These are phyloP conservation scores for Fraxinus latifolia DNA, from an alignment of 305 asterid genomes.

Conservation along the genomic window DNA sequence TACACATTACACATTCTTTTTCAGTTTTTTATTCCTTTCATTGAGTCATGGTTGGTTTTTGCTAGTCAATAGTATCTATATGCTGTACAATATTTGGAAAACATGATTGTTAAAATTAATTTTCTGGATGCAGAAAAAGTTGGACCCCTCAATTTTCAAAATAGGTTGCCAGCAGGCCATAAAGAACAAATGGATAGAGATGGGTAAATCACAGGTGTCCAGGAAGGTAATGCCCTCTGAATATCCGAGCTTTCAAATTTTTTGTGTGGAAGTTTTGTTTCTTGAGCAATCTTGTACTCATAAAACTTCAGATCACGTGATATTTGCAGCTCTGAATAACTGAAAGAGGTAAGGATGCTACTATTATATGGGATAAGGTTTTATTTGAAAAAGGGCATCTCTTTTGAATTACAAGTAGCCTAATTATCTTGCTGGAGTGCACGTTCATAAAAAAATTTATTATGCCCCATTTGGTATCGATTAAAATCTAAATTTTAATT, in stretches of 20 bases:
- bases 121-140: constrained; percentile 51
- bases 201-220: constrained; percentile 55
- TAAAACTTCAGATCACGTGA: background rate
- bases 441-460: background rate
- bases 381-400: background rate
- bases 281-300: background rate
- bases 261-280: background rate
- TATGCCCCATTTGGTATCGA: background rate
- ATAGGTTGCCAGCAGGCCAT: constrained; percentile 80
- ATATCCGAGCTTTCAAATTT: constrained; percentile 8
- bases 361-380: background rate
- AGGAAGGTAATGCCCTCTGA: constrained; percentile 52
- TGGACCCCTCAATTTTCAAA: constrained; percentile 58
- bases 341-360: background rate
- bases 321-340: background rate
- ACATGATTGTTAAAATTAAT: constrained; percentile 20
- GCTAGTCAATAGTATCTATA: background rate
- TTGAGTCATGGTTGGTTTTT: constrained; percentile 6
- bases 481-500: no score
- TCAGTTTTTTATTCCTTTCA: background rate
- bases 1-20: background rate
- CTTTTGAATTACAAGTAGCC: background rate
- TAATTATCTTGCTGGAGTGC: background rate
- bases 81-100: constrained; percentile 7
- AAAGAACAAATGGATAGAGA: constrained; percentile 83